Evolutionary conservation across 495 filamentous ascomycete genomes (phyloP).

Genomic region (Tuber umbilicatum): DNA sequence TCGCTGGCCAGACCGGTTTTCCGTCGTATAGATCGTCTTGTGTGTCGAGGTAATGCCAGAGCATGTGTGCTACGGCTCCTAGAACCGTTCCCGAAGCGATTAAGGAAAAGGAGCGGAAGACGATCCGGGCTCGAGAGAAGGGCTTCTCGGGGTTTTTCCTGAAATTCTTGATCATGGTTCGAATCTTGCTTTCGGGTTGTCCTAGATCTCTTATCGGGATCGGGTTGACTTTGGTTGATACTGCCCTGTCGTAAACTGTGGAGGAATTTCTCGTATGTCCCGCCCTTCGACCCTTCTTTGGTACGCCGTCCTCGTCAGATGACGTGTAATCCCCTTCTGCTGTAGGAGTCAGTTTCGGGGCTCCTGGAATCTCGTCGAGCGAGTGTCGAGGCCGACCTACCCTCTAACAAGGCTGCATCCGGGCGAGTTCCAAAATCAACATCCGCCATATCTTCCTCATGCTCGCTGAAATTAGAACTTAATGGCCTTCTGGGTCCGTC

Average conservation of each 20-base stretch:
- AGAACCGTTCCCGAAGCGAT: conserved; percentile 24
- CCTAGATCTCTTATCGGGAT: background rate
- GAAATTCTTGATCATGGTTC: conserved; percentile 23
- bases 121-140: conserved; percentile 24
- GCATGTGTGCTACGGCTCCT: conserved; percentile 21
- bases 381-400: background rate
- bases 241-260: conserved; percentile 1
- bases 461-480: background rate
- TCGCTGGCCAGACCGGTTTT: conserved; percentile 6
- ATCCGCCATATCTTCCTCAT: conserved; percentile 32
- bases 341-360: background rate
- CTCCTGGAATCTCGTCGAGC: background rate
- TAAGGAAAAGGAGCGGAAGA: conserved; percentile 27
- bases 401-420: conserved; percentile 24
- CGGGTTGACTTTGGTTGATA: conserved; percentile 19
- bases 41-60: conserved; percentile 32
- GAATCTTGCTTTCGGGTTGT: conserved; percentile 25
- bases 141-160: conserved; percentile 24
- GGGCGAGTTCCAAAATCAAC: conserved; percentile 19
- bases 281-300: background rate
- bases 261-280: conserved; percentile 15
- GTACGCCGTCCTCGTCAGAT: conserved; percentile 19
- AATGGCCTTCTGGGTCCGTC: background rate
- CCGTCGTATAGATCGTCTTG: background rate
- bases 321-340: conserved; percentile 20